These are phyloP conservation scores for Phalaenopsis hybrid DNA, from an alignment of 116 monocot genomes.

Conservation along the genomic window DNA sequence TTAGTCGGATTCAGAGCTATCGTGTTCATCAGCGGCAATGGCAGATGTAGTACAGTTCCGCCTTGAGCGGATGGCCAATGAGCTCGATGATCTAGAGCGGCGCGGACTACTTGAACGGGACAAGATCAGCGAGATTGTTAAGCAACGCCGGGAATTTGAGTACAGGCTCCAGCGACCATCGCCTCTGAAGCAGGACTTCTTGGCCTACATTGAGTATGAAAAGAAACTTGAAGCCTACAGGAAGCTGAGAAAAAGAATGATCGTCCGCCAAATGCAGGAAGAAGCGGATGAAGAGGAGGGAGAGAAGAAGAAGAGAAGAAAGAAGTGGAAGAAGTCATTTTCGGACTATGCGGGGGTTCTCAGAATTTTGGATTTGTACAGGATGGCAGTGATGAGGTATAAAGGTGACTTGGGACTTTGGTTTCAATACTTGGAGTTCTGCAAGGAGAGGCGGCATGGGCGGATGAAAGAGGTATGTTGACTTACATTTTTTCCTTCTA, in stretches of 20 bases:
- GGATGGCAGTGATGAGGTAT: conserved; percentile 35
- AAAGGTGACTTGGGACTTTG: conserved; percentile 82
- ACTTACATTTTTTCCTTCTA: neutral
- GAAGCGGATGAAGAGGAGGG: conserved; percentile 12
- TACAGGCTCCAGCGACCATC: conserved; percentile 67
- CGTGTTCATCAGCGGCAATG: conserved; percentile 23
- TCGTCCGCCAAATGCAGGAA: conserved; percentile 29
- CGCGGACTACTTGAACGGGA: conserved; percentile 58
- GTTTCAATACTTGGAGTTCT: conserved; percentile 82
- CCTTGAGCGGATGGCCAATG: conserved; percentile 80
- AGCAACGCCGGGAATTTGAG: conserved; percentile 75
- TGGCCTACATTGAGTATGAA: conserved; percentile 79
- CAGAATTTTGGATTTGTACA: conserved; percentile 66
- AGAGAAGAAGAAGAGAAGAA: conserved; percentile 8
- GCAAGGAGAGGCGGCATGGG: conserved; percentile 53
- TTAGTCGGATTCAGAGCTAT: neutral
- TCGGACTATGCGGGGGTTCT: conserved; percentile 50
- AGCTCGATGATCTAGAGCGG: conserved; percentile 73
- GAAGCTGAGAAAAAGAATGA: conserved; percentile 36
- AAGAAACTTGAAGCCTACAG: conserved; percentile 48
- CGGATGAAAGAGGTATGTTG: conserved; percentile 59
- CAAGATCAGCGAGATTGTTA: conserved; percentile 65
- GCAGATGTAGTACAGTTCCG: conserved; percentile 77
- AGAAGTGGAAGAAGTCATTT: conserved; percentile 49
- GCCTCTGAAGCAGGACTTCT: conserved; percentile 59